Conservation (phyloP, 441 rosid species). For the Adansonia rubrostipa region DNA sequence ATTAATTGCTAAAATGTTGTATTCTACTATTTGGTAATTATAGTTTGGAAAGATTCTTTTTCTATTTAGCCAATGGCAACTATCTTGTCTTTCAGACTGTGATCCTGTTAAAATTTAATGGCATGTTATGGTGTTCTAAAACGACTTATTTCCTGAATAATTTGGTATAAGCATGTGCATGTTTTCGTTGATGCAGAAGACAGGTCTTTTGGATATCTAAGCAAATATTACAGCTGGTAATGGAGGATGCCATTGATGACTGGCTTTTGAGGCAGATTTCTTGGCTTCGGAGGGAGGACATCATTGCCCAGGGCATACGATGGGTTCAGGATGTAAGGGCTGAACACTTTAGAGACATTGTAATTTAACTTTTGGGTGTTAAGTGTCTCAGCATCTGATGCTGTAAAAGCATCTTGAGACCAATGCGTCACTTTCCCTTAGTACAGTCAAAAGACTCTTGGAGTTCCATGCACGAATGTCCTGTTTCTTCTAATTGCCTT, state of each 20-base stretch:
- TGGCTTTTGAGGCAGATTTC: slow-evolving; percentile 82
- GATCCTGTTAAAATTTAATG: background rate
- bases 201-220: slow-evolving; percentile 99
- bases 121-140: slow-evolving; percentile 9
- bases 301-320: slow-evolving; percentile 72
- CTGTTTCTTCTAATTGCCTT: slow-evolving; percentile 23
- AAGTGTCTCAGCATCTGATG: slow-evolving; percentile 4
- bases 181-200: slow-evolving; percentile 60
- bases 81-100: background rate
- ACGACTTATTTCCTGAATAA: slow-evolving; percentile 10
- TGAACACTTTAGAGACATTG: slow-evolving; percentile 10
- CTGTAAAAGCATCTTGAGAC: slow-evolving; percentile 5
- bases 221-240: slow-evolving; percentile 88
- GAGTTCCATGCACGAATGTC: background rate
- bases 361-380: background rate
- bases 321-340: slow-evolving; percentile 92
- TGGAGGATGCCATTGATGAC: slow-evolving; percentile 99
- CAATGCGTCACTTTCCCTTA: background rate
- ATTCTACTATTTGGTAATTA: background rate
- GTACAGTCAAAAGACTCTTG: slow-evolving; percentile 3
- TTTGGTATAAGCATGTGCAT: slow-evolving; percentile 28
- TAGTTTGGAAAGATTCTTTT: slow-evolving; percentile 11
- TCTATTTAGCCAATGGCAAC: background rate
- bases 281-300: slow-evolving; percentile 86
- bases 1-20: slow-evolving; percentile 13